These are phyloP conservation scores for Halophytophthora batemanensis DNA, from an alignment of 352 stramenopile genomes.

Conservation along the genomic window DNA sequence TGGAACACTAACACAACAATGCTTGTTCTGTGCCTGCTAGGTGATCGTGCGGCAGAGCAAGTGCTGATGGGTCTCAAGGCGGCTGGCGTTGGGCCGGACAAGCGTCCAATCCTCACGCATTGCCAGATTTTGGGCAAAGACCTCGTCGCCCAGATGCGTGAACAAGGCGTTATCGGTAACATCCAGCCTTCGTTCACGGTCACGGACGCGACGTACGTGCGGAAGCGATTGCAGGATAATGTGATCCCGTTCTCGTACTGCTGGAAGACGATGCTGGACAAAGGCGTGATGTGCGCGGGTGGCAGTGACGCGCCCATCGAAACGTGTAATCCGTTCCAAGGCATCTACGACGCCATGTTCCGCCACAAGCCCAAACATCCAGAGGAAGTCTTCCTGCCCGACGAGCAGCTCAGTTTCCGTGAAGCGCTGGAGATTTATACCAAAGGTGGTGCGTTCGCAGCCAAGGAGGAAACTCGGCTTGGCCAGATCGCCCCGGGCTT, in stretches of 20 bases:
- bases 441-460: constrained; percentile 61
- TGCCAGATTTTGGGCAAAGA: constrained; percentile 85
- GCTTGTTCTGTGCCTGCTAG: no score
- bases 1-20: no score
- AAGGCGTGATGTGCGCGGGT: constrained; percentile 72
- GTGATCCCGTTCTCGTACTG: constrained; percentile 74
- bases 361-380: constrained; percentile 48
- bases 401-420: constrained; percentile 67
- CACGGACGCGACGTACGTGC: constrained; percentile 79
- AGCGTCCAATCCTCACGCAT: constrained; percentile 87
- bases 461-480: constrained; percentile 51
- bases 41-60: constrained; percentile 67
- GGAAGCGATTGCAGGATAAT: constrained; percentile 62
- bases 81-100: constrained; percentile 40
- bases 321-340: constrained; percentile 84
- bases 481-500: constrained; percentile 55
- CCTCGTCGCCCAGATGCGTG: constrained; percentile 64
- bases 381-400: constrained; percentile 52
- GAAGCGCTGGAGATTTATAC: constrained; percentile 85
- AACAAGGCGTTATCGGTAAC: constrained; percentile 80
- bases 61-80: constrained; percentile 64
- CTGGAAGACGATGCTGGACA: constrained; percentile 82
- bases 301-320: constrained; percentile 86
- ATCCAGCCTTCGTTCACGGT: constrained; percentile 89
- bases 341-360: constrained; percentile 87